Evolutionary conservation across 352 stramenopile genomes (phyloP), one percentile per base, ranked within the genome.

Genomic region (Phytophthora foliorum): DNA sequence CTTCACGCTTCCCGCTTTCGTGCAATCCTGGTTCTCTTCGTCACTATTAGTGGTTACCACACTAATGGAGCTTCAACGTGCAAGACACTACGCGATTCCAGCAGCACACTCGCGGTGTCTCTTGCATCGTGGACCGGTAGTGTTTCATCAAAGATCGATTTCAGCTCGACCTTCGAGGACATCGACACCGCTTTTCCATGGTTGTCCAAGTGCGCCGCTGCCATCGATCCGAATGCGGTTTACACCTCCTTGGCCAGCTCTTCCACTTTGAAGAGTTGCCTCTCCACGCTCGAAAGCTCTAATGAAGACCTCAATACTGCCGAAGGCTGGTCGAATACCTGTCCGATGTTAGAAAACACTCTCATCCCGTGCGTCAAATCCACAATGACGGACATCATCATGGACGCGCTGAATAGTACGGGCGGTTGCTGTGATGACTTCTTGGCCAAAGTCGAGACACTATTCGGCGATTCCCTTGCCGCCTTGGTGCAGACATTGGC

Each of bases 351-450:
- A 19, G 64, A 77, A 14, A 21, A 74, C 29, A 80, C 64, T 0
- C 19, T 84, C 34, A 59, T 84, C 39, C 67, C 76, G 1, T 89
- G 81, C 36, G 32, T 75, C 49, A 70, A 74, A 27, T 25, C 53
- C 0, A 46, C 42, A 10, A 62, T 77, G 53, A 63, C 63, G 8
- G 69, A 82, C n/a, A 41, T 73, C 10, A 13, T 77, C n/a, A 59
- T 84, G 34, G 57, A 74, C 25, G 67, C 69, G 2, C 13, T 77
- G 4, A 44, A 59, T 32, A 68, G 41, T 11, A 64, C 53, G 0
- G 52, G 54, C 6, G 74, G 64, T 10, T 89, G 83, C 54, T 91
- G 83, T 25, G 71, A 81, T 38, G 77, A 56, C 22, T 58, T 89
- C 48, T 63, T 77, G 6, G 39, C 24, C 10, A 57, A 81, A 42